Evolutionary conservation across 1,284 basidiomycete genomes (phyloP).

Genomic region (Ganoderma boninense): DNA sequence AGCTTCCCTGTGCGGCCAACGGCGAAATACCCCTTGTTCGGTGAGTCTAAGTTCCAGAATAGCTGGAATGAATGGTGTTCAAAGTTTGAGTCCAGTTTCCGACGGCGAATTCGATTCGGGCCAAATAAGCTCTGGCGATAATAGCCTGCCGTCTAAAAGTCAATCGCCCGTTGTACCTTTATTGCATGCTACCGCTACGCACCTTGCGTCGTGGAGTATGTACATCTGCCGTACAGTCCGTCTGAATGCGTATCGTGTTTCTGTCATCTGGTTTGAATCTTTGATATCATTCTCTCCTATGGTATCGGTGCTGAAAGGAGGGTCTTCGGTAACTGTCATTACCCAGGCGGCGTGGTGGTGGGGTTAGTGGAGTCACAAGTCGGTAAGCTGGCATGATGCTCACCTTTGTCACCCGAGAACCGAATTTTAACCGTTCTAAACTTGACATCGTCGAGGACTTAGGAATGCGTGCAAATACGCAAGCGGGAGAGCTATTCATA

Average conservation of each 20-base stretch:
- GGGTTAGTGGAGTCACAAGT: conserved; percentile 11
- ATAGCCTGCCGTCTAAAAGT: conserved; percentile 9
- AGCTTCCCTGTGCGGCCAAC: not conserved
- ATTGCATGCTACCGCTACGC: not conserved
- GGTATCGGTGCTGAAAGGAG: not conserved
- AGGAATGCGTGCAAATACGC: conserved; percentile 10
- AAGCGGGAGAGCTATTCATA: conserved; percentile 21
- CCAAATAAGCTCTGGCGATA: not conserved
- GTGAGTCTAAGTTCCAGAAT: conserved; percentile 8
- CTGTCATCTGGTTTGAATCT: not conserved
- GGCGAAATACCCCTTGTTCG: not conserved
- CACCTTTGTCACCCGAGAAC: conserved; percentile 1
- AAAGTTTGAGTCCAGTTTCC: not conserved
- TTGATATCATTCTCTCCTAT: not conserved
- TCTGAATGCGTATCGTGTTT: not conserved
- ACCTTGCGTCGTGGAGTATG: not conserved
- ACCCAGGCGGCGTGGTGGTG: not conserved
- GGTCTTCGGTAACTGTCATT: not conserved
- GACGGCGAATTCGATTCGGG: not conserved
- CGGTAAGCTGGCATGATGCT: conserved; percentile 16
- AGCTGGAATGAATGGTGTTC: conserved; percentile 11
- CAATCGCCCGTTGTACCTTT: not conserved
- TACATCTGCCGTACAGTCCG: not conserved
- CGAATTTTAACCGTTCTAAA: conserved; percentile 23
- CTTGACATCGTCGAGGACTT: not conserved